Conservation (phyloP, 257 asterid genomes). For the Orobanche coerulescens region DNA sequence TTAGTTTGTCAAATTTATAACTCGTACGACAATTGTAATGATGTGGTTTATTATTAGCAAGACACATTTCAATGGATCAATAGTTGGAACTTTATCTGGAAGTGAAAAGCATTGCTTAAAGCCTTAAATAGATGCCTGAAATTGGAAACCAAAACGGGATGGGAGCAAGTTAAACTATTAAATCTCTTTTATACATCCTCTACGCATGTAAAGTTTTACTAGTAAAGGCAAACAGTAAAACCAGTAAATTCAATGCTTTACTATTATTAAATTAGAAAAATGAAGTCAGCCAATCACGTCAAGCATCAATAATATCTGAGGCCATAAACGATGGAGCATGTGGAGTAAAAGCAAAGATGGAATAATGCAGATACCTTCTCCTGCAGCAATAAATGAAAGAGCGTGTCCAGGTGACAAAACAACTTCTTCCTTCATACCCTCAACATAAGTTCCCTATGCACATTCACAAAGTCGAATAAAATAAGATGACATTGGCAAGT, state of each 20-base stretch:
- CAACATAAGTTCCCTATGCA: conserved; percentile 92
- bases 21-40: not conserved
- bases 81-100: not conserved
- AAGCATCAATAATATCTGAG: not conserved
- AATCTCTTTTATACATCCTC: not conserved
- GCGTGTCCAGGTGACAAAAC: conserved; percentile 99
- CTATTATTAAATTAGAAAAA: not conserved
- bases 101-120: not conserved
- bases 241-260: not conserved
- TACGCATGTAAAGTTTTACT: not conserved
- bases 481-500: conserved; percentile 12
- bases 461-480: conserved; percentile 23
- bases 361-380: conserved; percentile 61
- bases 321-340: not conserved
- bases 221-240: not conserved
- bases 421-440: conserved; percentile 98
- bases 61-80: not conserved
- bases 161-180: not conserved
- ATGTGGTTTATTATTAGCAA: not conserved
- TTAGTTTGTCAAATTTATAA: not conserved
- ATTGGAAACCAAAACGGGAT: not conserved
- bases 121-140: not conserved
- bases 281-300: not conserved
- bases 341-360: conserved; percentile 15
- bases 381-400: conserved; percentile 98